phyloP scores from a whole-genome alignment of 257 asterid genomes.

The Phtheirospermum japonicum region DNA sequence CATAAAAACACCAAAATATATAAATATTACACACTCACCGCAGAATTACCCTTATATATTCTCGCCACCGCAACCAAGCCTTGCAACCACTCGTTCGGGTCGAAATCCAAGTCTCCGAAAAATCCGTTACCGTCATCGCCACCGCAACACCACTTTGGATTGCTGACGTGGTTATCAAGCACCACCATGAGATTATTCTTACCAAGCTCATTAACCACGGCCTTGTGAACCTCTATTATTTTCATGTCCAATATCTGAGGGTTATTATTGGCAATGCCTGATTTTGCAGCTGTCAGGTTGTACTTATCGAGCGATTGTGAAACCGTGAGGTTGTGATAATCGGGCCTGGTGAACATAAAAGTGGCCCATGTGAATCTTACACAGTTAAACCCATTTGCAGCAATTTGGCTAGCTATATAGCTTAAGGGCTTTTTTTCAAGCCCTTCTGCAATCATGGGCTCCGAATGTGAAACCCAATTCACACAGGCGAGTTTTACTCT shows the following conservation, averaged over 20 bases:
- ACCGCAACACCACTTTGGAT: conserved; percentile 67
- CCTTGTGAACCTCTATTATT: conserved; percentile 44
- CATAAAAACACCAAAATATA: not conserved
- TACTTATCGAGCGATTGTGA: conserved; percentile 35
- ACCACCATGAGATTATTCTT: conserved; percentile 52
- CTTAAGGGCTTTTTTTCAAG: conserved; percentile 48
- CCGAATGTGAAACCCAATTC: conserved; percentile 55
- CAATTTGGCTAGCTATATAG: conserved; percentile 28
- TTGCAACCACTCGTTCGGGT: conserved; percentile 53
- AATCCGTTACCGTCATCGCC: conserved; percentile 64
- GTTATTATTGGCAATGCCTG: conserved; percentile 43
- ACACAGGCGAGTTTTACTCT: conserved; percentile 63
- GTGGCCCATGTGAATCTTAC: conserved; percentile 74
- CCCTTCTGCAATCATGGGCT: conserved; percentile 66
- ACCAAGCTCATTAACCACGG: conserved; percentile 54
- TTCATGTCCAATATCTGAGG: conserved; percentile 40
- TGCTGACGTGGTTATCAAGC: conserved; percentile 66
- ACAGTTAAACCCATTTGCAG: conserved; percentile 58
- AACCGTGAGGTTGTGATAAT: conserved; percentile 40
- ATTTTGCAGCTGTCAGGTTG: conserved; percentile 40
- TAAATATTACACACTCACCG: conserved; percentile 32
- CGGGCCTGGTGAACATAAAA: conserved; percentile 52
- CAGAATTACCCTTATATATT: conserved; percentile 36
- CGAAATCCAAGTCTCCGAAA: conserved; percentile 55
- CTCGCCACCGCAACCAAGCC: conserved; percentile 48